Conservation (phyloP, 2,329 filamentous ascomycete species). For the Simplicillium aogashimaense region DNA sequence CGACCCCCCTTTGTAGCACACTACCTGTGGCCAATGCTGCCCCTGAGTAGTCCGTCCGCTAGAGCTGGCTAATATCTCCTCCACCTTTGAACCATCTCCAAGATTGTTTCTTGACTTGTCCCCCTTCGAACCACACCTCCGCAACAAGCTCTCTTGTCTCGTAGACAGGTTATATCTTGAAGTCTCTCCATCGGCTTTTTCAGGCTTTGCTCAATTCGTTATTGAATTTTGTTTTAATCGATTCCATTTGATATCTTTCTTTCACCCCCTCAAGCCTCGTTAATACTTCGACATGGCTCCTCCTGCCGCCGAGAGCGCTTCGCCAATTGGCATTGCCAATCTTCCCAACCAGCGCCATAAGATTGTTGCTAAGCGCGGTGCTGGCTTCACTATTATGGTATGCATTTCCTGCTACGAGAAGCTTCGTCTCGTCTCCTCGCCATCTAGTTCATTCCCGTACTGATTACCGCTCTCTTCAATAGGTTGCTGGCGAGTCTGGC, state of each 20-base stretch:
- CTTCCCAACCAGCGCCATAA: conserved; percentile 66
- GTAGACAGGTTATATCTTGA: neutral
- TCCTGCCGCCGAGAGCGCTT: conserved; percentile 48
- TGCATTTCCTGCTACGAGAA: conserved; percentile 13
- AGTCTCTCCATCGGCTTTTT: neutral
- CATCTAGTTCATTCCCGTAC: neutral
- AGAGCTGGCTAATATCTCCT: conserved; percentile 3
- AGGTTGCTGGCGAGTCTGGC: conserved; percentile 98
- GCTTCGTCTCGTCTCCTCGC: neutral
- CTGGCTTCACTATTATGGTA: conserved; percentile 99
- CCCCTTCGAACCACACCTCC: too few relatives aligned
- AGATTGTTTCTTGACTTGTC: conserved; percentile 5
- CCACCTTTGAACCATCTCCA: conserved; percentile 6
- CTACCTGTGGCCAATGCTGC: conserved; percentile 4
- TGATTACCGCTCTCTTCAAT: conserved; percentile 10
- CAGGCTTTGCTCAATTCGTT: neutral
- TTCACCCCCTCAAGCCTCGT: too few relatives aligned
- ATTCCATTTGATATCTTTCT: too few relatives aligned
- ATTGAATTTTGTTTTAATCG: neutral
- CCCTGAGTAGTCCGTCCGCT: conserved; percentile 3
- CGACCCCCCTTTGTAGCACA: conserved; percentile 1
- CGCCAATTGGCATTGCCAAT: conserved; percentile 66
- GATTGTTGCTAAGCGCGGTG: conserved; percentile 75
- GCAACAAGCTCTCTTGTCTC: too few relatives aligned
- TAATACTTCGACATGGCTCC: conserved; percentile 41